Conservation (phyloP, 2,329 filamentous ascomycete species). For the Fusarium chuoi region DNA sequence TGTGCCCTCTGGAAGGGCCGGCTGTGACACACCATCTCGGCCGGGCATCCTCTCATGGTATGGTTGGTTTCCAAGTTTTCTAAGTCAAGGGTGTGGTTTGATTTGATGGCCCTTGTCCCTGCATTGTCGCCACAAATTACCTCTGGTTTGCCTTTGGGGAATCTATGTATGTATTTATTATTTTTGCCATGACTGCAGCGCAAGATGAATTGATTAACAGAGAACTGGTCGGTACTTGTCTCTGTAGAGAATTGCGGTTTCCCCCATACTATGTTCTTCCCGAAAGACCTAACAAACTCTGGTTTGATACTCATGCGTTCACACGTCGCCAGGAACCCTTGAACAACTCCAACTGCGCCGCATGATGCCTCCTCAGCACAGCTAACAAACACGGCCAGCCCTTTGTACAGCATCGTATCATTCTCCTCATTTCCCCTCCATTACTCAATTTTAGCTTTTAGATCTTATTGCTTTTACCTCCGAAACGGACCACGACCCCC, state of each 20-base stretch:
- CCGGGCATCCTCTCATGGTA: constrained; percentile 28
- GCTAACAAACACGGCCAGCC: neutral
- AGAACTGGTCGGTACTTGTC: neutral
- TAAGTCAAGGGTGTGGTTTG: constrained; percentile 24
- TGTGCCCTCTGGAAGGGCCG: constrained; percentile 12
- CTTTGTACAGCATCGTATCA: neutral
- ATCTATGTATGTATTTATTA: neutral
- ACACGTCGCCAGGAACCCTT: neutral
- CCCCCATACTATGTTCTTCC: neutral
- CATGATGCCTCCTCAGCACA: neutral
- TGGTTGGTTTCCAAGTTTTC: constrained; percentile 29
- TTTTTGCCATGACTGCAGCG: neutral
- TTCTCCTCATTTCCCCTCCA: neutral
- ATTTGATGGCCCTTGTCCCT: constrained; percentile 32
- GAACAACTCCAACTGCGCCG: constrained; percentile 4
- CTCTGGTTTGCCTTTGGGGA: neutral
- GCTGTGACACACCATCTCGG: constrained; percentile 37
- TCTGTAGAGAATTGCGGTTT: neutral
- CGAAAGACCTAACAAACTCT: neutral
- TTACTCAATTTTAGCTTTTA: neutral
- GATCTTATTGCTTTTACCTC: neutral
- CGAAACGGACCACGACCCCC: neutral
- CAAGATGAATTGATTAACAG: neutral
- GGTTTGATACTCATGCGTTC: neutral
- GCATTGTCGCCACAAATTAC: constrained; percentile 4